Evolutionary conservation across 768 basidiomycete genomes (phyloP).

Genomic region (Rhizopogon vinicolor): DNA sequence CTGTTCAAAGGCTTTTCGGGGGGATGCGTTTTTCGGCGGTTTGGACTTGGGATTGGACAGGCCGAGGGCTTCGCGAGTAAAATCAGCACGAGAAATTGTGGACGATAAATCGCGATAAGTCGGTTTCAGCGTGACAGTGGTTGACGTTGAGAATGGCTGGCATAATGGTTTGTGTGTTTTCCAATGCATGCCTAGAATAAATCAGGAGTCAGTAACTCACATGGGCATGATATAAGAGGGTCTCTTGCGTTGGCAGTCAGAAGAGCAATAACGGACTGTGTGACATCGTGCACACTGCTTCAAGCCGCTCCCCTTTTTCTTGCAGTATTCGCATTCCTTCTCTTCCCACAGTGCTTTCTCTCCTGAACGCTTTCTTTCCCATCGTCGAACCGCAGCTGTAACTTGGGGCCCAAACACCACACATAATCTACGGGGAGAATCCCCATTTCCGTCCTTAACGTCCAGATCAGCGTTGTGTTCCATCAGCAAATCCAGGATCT

Average conservation of each 20-base stretch:
- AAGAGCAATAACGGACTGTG: slow-evolving; percentile 47
- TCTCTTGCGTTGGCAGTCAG: slow-evolving; percentile 48
- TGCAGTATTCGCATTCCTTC: slow-evolving; percentile 39
- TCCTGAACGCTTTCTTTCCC: slow-evolving; percentile 43
- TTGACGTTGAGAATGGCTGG: slow-evolving; percentile 36
- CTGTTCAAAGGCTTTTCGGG: slow-evolving; percentile 22
- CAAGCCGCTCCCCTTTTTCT: slow-evolving; percentile 24
- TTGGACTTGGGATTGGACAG: slow-evolving; percentile 19
- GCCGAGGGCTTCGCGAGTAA: slow-evolving; percentile 26
- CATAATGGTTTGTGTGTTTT: slow-evolving; percentile 43
- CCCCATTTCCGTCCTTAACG: slow-evolving; percentile 34
- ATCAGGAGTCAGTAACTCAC: neutral
- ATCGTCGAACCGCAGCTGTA: slow-evolving; percentile 39
- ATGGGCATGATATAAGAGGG: neutral
- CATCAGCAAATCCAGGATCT: slow-evolving; percentile 41
- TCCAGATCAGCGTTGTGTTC: slow-evolving; percentile 45
- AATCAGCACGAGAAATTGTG: slow-evolving; percentile 22
- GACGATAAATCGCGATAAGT: slow-evolving; percentile 23
- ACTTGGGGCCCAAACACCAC: slow-evolving; percentile 37
- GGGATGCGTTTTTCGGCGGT: slow-evolving; percentile 9
- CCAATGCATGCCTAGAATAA: slow-evolving; percentile 42
- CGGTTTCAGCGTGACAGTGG: slow-evolving; percentile 45
- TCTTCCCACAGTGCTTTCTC: slow-evolving; percentile 37
- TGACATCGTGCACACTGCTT: slow-evolving; percentile 42
- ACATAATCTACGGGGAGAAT: slow-evolving; percentile 27